Conservation (phyloP, 1,284 basidiomycete genomes). For the Malassezia dermatis region DNA sequence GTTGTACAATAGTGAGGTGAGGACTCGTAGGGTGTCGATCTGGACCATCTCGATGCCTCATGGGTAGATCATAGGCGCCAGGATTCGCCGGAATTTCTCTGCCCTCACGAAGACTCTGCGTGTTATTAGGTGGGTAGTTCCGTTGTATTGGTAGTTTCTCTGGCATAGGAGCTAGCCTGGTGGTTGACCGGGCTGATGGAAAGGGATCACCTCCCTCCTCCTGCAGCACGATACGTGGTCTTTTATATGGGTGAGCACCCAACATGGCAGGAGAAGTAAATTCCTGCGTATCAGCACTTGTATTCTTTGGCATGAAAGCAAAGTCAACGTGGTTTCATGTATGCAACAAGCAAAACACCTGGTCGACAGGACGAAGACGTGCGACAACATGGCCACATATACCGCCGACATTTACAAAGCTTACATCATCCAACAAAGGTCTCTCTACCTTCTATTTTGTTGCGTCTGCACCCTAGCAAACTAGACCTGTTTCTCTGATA, state of each 20-base stretch:
- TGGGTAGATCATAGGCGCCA: not conserved
- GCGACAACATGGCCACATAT: too few species aligned
- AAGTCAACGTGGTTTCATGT: not conserved
- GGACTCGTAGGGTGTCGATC: not conserved
- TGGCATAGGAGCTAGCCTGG: not conserved
- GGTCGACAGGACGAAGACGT: too few species aligned
- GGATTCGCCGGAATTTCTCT: not conserved
- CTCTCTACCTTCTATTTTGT: too few species aligned
- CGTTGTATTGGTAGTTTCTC: not conserved
- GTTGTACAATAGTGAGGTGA: conserved; percentile 23
- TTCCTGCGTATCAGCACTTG: not conserved
- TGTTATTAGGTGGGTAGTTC: not conserved
- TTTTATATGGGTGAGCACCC: not conserved
- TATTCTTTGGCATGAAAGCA: not conserved
- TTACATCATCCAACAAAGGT: not conserved
- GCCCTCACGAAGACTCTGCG: not conserved
- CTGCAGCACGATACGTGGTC: not conserved
- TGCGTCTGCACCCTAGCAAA: too few species aligned
- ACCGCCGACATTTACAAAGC: not conserved
- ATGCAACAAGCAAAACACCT: not conserved
- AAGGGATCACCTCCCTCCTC: not conserved
- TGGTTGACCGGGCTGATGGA: not conserved
- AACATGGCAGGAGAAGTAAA: not conserved
- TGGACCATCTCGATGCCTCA: not conserved
- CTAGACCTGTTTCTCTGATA: too few species aligned